phyloP scores from a whole-genome alignment of 768 basidiomycete species.

The Collybia nuda region DNA sequence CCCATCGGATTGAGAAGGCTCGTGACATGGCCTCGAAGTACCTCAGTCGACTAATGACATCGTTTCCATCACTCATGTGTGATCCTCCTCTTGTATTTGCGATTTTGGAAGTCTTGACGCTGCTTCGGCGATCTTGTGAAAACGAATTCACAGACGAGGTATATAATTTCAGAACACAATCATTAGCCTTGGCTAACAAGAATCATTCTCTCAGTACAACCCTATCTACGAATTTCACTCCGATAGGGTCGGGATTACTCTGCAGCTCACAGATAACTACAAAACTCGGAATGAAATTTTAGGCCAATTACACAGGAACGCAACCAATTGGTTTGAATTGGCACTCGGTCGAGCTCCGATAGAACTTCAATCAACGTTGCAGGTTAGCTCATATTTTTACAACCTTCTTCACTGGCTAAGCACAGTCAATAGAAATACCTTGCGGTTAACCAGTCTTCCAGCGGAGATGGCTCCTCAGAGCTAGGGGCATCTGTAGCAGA shows the following conservation, averaged over 20 bases:
- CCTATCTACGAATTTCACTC: slow-evolving; percentile 84
- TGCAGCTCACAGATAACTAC: slow-evolving; percentile 87
- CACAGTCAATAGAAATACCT: slow-evolving; percentile 74
- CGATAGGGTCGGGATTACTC: slow-evolving; percentile 66
- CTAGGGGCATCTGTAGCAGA: slow-evolving; percentile 90
- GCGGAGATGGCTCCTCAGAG: slow-evolving; percentile 77
- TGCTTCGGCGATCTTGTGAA: slow-evolving; percentile 85
- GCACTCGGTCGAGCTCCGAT: slow-evolving; percentile 88
- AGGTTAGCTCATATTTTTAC: slow-evolving; percentile 47
- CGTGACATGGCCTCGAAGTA: slow-evolving; percentile 83
- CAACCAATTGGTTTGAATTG: slow-evolving; percentile 82
- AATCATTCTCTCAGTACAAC: slow-evolving; percentile 64
- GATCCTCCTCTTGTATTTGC: slow-evolving; percentile 84
- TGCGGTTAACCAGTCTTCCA: slow-evolving; percentile 65
- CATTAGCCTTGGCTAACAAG: slow-evolving; percentile 1
- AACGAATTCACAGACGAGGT: slow-evolving; percentile 93
- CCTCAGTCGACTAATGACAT: slow-evolving; percentile 80
- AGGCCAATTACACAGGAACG: slow-evolving; percentile 67
- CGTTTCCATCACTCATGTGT: slow-evolving; percentile 95
- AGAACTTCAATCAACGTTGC: slow-evolving; percentile 89
- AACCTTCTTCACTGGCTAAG: slow-evolving; percentile 1
- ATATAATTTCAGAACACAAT: slow-evolving; percentile 14
- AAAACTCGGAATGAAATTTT: slow-evolving; percentile 83
- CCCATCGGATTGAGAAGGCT: slow-evolving; percentile 80
- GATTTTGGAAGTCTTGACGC: slow-evolving; percentile 88